These are phyloP conservation scores for Aureobasidium melanogenum DNA, from an alignment of 2,329 filamentous ascomycete species.

Conservation along the genomic window DNA sequence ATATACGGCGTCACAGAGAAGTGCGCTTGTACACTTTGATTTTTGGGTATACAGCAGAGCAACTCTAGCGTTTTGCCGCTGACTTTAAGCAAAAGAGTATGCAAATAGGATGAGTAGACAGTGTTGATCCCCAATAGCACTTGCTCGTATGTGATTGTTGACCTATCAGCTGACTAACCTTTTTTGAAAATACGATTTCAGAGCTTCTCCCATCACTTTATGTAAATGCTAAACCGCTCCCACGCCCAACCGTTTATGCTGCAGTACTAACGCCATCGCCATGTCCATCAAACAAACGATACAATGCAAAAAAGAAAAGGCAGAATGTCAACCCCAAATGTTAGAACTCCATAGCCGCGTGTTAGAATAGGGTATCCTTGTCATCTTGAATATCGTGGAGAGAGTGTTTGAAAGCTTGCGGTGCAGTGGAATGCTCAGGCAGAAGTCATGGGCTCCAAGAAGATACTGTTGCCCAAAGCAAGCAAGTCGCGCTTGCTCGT, in stretches of 20 bases:
- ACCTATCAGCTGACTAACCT: background rate
- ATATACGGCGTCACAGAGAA: too few species aligned
- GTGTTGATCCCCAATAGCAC: background rate
- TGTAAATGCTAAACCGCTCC: background rate
- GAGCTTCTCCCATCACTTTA: background rate
- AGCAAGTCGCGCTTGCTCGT: conserved; percentile 13
- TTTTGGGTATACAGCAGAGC: background rate
- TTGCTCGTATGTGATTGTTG: background rate
- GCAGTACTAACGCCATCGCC: background rate
- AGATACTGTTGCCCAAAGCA: conserved; percentile 6
- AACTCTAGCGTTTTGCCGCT: background rate
- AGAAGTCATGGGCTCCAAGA: background rate
- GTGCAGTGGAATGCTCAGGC: background rate
- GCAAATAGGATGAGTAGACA: background rate
- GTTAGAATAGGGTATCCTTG: background rate
- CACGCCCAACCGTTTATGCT: background rate
- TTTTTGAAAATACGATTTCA: background rate
- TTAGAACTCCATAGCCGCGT: background rate
- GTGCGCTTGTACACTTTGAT: too few species aligned
- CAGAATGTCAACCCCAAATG: background rate
- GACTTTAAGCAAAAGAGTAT: background rate
- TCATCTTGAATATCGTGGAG: background rate
- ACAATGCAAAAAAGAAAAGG: background rate
- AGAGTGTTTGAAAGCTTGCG: background rate
- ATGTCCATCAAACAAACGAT: background rate